Base-by-base conservation (phyloP, 2,329 filamentous ascomycete species). In the Didymella sp. region DNA sequence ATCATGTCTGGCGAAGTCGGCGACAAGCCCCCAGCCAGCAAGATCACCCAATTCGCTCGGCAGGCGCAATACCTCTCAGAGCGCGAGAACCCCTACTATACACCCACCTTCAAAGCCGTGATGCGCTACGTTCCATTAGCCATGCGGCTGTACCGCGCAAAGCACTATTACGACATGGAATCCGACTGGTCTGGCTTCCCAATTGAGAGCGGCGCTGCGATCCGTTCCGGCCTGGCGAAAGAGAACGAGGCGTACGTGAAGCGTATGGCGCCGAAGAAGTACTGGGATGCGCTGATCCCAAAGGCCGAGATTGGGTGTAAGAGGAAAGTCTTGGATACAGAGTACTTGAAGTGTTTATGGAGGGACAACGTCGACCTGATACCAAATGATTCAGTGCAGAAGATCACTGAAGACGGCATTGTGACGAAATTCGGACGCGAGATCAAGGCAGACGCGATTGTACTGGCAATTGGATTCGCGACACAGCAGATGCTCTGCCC, bases 1-100 rank as follows among this genome's bases (percentile, higher is more conserved):
- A 75, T 79, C 31, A 74, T 81, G 66, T 75, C 75, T 15, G 65
- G 69, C 28, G 70, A 70, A n/a, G 66, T 70, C 2, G 64, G 63
- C 12, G 25, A 38, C 30, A 38, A 51, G 7, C 38, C 54, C 5
- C 69, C 75, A 4, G 79, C 75, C 9, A 74, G 69, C 19, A 75
- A 73, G 22, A 69, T 82, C 21, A 79, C 76, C 0, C 81, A 84
- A 45, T 83, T 84, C 60, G 77, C 72, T n/a, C 78, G 80, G 8
- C 81, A 83, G 67, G 71, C 81, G 4, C 82, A 84, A 56, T 84
- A 79, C 71, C 71, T 84, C 1, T 72, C 77, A 2, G 77, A 80
- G 44, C 74, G 80, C 11, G 73, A 77, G 0, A 81, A 81, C 47
- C 78, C 75, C 0, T 56, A 69, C 43, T 82, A 82, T 58, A 72